phyloP scores from a whole-genome alignment of 2,329 filamentous ascomycete genomes.

The Parafenestella ontariensis region DNA sequence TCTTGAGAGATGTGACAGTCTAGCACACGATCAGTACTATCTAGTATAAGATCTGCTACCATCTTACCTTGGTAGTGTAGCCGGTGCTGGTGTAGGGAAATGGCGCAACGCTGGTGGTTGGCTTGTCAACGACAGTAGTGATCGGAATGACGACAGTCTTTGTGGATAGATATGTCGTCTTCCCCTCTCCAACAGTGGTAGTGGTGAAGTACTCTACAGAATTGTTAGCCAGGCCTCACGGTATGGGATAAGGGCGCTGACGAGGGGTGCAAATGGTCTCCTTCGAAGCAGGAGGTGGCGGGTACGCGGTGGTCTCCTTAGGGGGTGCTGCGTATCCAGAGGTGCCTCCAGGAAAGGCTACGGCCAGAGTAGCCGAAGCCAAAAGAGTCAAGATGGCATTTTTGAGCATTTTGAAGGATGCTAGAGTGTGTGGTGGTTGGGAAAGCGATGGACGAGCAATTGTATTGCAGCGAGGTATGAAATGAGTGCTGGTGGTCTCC shows the following conservation, averaged over 20 bases:
- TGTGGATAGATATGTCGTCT: constrained; percentile 23
- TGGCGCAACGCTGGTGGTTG: constrained; percentile 11
- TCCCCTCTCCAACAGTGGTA: constrained; percentile 9
- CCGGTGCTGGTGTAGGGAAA: constrained; percentile 21
- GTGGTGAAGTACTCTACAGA: constrained; percentile 20
- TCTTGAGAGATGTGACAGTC: constrained; percentile 8
- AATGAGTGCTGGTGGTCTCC: constrained; percentile 8
- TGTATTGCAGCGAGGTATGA: constrained; percentile 3
- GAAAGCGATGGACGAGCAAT: constrained; percentile 1
- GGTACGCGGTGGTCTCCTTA: not conserved
- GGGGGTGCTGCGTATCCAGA: not conserved
- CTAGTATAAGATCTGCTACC: not conserved
- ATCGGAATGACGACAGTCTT: constrained; percentile 24
- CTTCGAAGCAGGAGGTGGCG: constrained; percentile 3
- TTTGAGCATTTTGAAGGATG: constrained; percentile 26
- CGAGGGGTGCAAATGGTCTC: constrained; percentile 27
- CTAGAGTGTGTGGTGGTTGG: not conserved
- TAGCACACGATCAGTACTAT: not conserved
- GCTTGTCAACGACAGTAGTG: constrained; percentile 17
- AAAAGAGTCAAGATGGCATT: constrained; percentile 21
- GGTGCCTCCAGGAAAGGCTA: constrained; percentile 20
- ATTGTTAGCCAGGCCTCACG: not conserved
- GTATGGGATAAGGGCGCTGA: not conserved
- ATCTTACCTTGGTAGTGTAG: constrained; percentile 12
- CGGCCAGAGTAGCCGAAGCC: constrained; percentile 21